Evolutionary conservation across 441 rosid genomes (phyloP).

Genomic region (Erysimum cheiri): DNA sequence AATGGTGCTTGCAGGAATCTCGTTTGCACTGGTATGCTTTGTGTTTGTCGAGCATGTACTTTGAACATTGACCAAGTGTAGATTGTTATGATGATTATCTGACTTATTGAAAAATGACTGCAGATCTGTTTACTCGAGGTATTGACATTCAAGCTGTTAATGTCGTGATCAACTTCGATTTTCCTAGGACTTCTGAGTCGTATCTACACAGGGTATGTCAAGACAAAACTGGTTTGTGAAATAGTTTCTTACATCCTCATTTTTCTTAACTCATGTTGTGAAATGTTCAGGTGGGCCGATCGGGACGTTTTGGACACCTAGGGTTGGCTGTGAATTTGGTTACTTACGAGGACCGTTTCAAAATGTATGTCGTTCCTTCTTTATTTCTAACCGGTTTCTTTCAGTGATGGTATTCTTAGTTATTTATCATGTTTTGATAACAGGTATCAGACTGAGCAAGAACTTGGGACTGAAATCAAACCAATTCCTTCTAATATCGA

Average conservation of each 20-base stretch:
- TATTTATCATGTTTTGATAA: constrained; percentile 10
- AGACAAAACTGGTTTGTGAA: neutral
- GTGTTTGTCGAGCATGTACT: constrained; percentile 19
- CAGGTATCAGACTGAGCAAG: constrained; percentile 98
- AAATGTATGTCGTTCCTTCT: constrained; percentile 59
- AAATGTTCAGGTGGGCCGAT: constrained; percentile 78
- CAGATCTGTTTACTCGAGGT: constrained; percentile 93
- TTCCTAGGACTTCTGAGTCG: constrained; percentile 88
- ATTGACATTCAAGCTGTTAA: constrained; percentile 97
- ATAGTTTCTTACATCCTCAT: constrained; percentile 9
- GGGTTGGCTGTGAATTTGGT: constrained; percentile 94
- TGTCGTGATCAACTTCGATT: constrained; percentile 91
- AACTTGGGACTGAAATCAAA: constrained; percentile 93
- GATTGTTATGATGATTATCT: constrained; percentile 21
- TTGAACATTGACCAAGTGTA: constrained; percentile 10
- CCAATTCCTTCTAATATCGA: constrained; percentile 90
- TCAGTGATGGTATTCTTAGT: constrained; percentile 6
- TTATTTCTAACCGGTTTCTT: neutral
- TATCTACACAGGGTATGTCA: constrained; percentile 89
- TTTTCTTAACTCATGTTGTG: constrained; percentile 1
- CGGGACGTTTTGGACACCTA: constrained; percentile 96
- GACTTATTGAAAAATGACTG: constrained; percentile 33
- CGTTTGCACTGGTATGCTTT: constrained; percentile 85
- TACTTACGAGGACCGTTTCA: constrained; percentile 94
- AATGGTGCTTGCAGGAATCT: constrained; percentile 98